Evolutionary conservation across 441 rosid species (phyloP).

Genomic region (Gossypium schwendimanii): DNA sequence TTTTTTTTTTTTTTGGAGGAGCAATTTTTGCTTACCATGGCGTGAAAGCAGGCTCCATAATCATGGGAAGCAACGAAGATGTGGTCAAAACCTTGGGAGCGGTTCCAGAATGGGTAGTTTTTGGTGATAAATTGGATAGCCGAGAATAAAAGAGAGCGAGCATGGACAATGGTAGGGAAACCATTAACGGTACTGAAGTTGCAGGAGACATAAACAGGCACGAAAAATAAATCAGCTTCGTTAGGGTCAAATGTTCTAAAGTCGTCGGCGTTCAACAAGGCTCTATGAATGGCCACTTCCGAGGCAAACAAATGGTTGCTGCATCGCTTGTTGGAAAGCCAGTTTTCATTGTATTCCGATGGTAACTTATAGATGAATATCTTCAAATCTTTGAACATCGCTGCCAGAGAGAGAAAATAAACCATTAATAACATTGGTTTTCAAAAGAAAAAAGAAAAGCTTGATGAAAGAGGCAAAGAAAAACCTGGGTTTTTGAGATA

Average conservation of each 20-base stretch:
- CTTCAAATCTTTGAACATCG: constrained; percentile 52
- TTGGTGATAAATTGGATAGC: constrained; percentile 54
- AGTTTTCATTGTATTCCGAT: constrained; percentile 58
- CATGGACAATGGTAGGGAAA: constrained; percentile 91
- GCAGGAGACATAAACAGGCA: constrained; percentile 88
- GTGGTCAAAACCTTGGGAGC: constrained; percentile 69
- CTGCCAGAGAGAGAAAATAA: constrained; percentile 16
- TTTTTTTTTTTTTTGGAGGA: background rate
- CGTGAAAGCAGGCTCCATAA: constrained; percentile 85
- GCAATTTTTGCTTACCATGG: constrained; percentile 44
- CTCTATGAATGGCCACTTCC: constrained; percentile 82
- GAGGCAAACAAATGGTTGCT: constrained; percentile 80
- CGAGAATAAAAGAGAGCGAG: constrained; percentile 57
- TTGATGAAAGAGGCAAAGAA: background rate
- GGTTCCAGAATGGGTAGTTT: constrained; percentile 71
- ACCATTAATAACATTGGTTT: background rate
- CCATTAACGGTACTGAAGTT: constrained; percentile 87
- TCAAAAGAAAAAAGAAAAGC: background rate
- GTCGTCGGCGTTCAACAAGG: constrained; percentile 44
- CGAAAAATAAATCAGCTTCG: constrained; percentile 85
- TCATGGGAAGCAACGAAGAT: constrained; percentile 85
- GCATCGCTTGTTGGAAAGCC: constrained; percentile 77
- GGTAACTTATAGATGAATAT: constrained; percentile 72
- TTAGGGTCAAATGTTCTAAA: constrained; percentile 65
- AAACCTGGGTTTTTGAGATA: constrained; percentile 20